Base-by-base conservation (phyloP, 495 filamentous ascomycete species). In the Hypoxylon fuscum region DNA sequence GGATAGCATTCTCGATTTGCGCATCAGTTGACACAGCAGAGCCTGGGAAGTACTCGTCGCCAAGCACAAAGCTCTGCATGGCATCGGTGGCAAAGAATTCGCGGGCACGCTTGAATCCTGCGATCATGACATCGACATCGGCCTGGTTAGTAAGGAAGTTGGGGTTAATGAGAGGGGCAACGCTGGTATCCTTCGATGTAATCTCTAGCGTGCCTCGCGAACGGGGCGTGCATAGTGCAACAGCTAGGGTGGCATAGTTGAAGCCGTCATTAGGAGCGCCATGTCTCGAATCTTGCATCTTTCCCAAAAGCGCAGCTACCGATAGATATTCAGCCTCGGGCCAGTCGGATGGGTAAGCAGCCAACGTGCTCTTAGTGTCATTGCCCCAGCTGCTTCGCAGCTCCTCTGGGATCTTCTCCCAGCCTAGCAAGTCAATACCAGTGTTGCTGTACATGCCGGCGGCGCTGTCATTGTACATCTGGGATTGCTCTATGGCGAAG, bases 201-300 rank as follows among this genome's bases (percentile, higher is more conserved):
- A 89, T 77, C 1, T 77, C 81, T 9, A 89, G 74, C 41, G 73
- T 86, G 22, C 87, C 86, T 0, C 83, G 76, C 0, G 81, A 85
- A 0, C 75, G 55, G 0, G 84, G 81, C 0, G 83, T 70, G 0
- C 77, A 49, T 0, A 88, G 67, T 0, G 73, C 74, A 1, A 55
- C 73, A 5, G 72, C 15, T 5, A 87, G 69, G 1, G 74, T 66
- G 12, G 74, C 76, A 56, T 85, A 85, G 8, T 84, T 76, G 10
- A 72, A 76, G 1, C 76, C 78, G 47, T 76, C 73, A 7, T 48
- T 38, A 0, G 35, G 35, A 7, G 35, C 35, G 35, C n/a, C 25
- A 8, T 27, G 25, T 27, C 25, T 11, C 4, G 35, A 38, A n/a
- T 38, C 12, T 14, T 38, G 35, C 35, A 38, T 38, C 11, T 12